Evolutionary conservation across 306 rosid species (phyloP), one percentile per base, ranked within the genome.

Genomic region (Vigna nakashimae): DNA sequence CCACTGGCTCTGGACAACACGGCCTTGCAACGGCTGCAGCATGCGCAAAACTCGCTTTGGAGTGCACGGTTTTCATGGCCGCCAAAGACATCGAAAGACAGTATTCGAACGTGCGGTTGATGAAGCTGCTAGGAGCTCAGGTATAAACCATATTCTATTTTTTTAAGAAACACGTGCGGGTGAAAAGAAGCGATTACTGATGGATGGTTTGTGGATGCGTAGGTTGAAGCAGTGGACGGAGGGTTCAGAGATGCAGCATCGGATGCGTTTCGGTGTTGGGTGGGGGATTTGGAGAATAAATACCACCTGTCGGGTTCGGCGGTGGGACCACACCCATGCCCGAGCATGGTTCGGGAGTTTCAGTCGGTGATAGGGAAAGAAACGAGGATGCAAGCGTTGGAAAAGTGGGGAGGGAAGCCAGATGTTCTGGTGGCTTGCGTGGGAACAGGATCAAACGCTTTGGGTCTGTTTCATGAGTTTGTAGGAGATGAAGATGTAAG

Each of bases 11-110:
- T 0, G 97, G 97, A 2, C 88, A 90, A 17, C 96, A 90, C 24
- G 97, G 97, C 7, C 76, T 92, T 18, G 93, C 97, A 28, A 89
- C 97, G 0, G 92, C 97, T 4, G 86, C 97, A 0, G 91, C 89
- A 0, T 92, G 92, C 56, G 93, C 97, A 4, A 88, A 87, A 56
- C 86, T 88, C 2, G 82, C 8, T 42, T 63, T 92, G 70, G 83
- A 84, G 1, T 92, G 96, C 70, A 87, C 81, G 0, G 84, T 92
- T 28, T 90, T 83, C 86, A 92, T 92, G 94, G 88, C 89, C 24
- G 20, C 86, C 56, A 75, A 75, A 71, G 91, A 90, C 59, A 86
- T 82, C 12, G 76, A 82, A 10, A 85, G 72, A 53, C 88, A 87
- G 13, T 57, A 78, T 12, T 82, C 89, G 4, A 89, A 89, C 18